These are phyloP conservation scores for Periconia macrospinosa DNA, from an alignment of 2,329 filamentous ascomycete genomes.

Conservation along the genomic window DNA sequence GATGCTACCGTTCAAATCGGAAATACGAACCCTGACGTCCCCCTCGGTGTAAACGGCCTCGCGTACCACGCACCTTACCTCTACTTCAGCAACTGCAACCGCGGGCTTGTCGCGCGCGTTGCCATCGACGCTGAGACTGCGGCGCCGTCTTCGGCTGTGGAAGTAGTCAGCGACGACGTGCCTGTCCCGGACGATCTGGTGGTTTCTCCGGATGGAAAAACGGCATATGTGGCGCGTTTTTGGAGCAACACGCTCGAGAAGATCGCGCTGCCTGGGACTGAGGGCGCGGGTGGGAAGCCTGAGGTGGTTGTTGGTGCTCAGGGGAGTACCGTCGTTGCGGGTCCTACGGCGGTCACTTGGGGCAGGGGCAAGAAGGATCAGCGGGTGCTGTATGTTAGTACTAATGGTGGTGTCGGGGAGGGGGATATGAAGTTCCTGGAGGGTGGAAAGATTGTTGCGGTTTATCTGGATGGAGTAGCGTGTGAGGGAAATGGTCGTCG, in stretches of 20 bases:
- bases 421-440: slow-evolving; percentile 21
- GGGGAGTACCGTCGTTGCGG: slow-evolving; percentile 9
- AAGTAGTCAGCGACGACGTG: slow-evolving; percentile 9
- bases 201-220: slow-evolving; percentile 15
- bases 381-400: slow-evolving; percentile 23
- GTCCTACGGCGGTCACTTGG: slow-evolving; percentile 17
- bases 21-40: background rate
- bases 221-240: slow-evolving; percentile 12
- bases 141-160: slow-evolving; percentile 1
- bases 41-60: slow-evolving; percentile 27
- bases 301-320: slow-evolving; percentile 8
- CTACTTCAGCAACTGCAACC: slow-evolving; percentile 26
- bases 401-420: slow-evolving; percentile 19
- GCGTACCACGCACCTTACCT: slow-evolving; percentile 8
- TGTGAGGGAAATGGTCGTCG: too few relatives aligned
- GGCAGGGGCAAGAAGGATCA: slow-evolving; percentile 18
- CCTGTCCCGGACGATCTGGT: slow-evolving; percentile 21
- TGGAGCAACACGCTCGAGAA: slow-evolving; percentile 6
- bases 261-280: slow-evolving; percentile 8
- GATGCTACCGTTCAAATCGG: slow-evolving; percentile 3
- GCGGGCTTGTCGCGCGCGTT: slow-evolving; percentile 14
- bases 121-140: slow-evolving; percentile 11
- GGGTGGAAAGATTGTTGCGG: slow-evolving; percentile 27
- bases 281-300: slow-evolving; percentile 9
- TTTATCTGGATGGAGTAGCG: slow-evolving; percentile 4